Conservation (phyloP, 1,284 basidiomycete species). For the Filobasidium uniguttulatum region DNA sequence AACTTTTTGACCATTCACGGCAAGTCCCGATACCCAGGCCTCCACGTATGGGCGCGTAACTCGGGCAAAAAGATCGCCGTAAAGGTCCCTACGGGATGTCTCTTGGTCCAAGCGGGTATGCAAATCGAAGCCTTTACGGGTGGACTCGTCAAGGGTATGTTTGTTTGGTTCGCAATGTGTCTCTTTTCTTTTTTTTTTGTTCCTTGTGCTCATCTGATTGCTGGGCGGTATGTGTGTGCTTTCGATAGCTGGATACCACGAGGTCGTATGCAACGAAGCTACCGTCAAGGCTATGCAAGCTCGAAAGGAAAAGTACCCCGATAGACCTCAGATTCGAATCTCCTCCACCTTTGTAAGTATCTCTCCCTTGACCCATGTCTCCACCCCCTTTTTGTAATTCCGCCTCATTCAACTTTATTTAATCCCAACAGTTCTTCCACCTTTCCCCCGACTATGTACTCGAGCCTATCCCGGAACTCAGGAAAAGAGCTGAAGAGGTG, state of each 20-base stretch:
- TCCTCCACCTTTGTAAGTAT: conserved; percentile 60
- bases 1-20: conserved; percentile 66
- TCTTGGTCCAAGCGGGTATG: conserved; percentile 72
- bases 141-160: conserved; percentile 57
- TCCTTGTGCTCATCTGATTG: neutral
- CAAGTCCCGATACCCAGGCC: conserved; percentile 42
- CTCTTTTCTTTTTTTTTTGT: conserved; percentile 4
- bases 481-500: conserved; percentile 29
- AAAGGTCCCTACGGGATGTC: conserved; percentile 51
- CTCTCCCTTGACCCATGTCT: neutral
- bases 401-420: neutral
- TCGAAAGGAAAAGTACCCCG: conserved; percentile 40
- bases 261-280: conserved; percentile 70
- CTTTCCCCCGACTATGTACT: conserved; percentile 70
- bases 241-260: conserved; percentile 70
- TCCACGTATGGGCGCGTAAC: conserved; percentile 80
- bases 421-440: conserved; percentile 57
- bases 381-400: too few species aligned
- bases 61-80: conserved; percentile 74
- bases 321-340: conserved; percentile 74
- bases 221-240: neutral
- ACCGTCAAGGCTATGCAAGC: conserved; percentile 49
- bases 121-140: conserved; percentile 80
- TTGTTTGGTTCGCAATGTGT: conserved; percentile 12
- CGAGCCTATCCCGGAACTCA: conserved; percentile 47